Percentiles rank a stretch among this genome's conserved stretches.
Conservation (phyloP, 2,329 filamentous ascomycete genomes). For the Bipolaris cookei region DNA sequence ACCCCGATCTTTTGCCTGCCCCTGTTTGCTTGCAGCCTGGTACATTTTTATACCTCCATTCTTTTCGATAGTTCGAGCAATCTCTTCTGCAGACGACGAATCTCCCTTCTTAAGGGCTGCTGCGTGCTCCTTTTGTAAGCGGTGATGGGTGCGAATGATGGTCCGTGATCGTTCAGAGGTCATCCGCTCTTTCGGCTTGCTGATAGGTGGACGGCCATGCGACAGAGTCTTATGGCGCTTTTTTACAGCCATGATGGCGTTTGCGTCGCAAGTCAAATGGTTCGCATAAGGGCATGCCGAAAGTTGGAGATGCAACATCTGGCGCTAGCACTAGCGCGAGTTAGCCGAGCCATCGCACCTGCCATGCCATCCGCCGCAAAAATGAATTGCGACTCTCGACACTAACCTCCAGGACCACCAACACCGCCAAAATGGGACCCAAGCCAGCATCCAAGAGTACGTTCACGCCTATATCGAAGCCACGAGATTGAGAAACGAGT, state of each 20-base stretch:
- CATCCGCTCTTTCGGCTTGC: slow-evolving; percentile 47
- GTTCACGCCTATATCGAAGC: slow-evolving; percentile 21
- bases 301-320: slow-evolving; percentile 18
- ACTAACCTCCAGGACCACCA: slow-evolving; percentile 44
- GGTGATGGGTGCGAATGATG: slow-evolving; percentile 66
- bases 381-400: slow-evolving; percentile 34
- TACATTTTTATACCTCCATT: slow-evolving; percentile 66
- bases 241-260: slow-evolving; percentile 37
- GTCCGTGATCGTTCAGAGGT: slow-evolving; percentile 65
- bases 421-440: slow-evolving; percentile 50
- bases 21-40: slow-evolving; percentile 67
- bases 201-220: slow-evolving; percentile 42
- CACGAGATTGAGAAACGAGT: slow-evolving; percentile 18
- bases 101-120: slow-evolving; percentile 57
- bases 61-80: slow-evolving; percentile 60
- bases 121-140: slow-evolving; percentile 63
- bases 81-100: slow-evolving; percentile 45
- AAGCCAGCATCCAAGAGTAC: slow-evolving; percentile 49
- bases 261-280: slow-evolving; percentile 8
- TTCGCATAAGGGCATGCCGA: slow-evolving; percentile 19
- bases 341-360: slow-evolving; percentile 26
- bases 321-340: slow-evolving; percentile 24
- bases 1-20: slow-evolving; percentile 65
- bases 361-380: slow-evolving; percentile 12
- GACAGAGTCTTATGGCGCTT: slow-evolving; percentile 45